Evolutionary conservation across 1,284 basidiomycete genomes (phyloP).

Genomic region (Ustilago lituana): DNA sequence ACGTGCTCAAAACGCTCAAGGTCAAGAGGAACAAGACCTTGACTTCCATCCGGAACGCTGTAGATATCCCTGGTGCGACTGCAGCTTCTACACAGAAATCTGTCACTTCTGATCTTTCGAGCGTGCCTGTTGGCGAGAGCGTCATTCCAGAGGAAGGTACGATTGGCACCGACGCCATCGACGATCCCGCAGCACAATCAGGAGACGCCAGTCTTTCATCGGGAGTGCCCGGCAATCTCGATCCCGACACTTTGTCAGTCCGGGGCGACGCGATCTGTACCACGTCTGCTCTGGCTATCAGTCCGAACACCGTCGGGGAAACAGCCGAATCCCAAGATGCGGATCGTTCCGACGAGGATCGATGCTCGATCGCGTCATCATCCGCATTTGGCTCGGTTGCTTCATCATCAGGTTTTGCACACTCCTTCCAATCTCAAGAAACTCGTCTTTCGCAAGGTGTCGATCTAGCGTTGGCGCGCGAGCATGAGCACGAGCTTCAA

Average conservation of each 20-base stretch:
- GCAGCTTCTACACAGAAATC: not conserved
- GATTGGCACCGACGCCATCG: not conserved
- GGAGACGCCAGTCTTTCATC: slow-evolving; percentile 13
- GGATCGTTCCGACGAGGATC: slow-evolving; percentile 48
- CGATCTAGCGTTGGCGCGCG: slow-evolving; percentile 18
- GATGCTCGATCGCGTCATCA: slow-evolving; percentile 46
- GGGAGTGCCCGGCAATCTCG: not conserved
- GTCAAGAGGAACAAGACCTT: slow-evolving; percentile 56
- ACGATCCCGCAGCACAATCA: not conserved
- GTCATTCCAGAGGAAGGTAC: slow-evolving; percentile 37
- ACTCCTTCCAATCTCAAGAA: slow-evolving; percentile 14
- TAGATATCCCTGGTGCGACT: slow-evolving; percentile 23
- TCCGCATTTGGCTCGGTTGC: slow-evolving; percentile 47
- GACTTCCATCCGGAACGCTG: slow-evolving; percentile 12
- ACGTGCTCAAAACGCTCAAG: slow-evolving; percentile 72
- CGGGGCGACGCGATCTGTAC: not conserved
- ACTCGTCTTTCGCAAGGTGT: slow-evolving; percentile 3
- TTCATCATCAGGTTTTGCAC: slow-evolving; percentile 35
- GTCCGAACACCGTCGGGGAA: not conserved
- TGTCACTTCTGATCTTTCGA: slow-evolving; percentile 7
- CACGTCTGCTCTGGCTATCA: not conserved
- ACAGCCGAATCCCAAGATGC: slow-evolving; percentile 14
- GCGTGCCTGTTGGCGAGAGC: slow-evolving; percentile 24
- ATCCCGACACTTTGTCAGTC: not conserved
- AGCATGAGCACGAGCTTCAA: slow-evolving; percentile 33